These are phyloP conservation scores for Porogramme epimiltina DNA, from an alignment of 1,284 basidiomycete species.

Conservation along the genomic window DNA sequence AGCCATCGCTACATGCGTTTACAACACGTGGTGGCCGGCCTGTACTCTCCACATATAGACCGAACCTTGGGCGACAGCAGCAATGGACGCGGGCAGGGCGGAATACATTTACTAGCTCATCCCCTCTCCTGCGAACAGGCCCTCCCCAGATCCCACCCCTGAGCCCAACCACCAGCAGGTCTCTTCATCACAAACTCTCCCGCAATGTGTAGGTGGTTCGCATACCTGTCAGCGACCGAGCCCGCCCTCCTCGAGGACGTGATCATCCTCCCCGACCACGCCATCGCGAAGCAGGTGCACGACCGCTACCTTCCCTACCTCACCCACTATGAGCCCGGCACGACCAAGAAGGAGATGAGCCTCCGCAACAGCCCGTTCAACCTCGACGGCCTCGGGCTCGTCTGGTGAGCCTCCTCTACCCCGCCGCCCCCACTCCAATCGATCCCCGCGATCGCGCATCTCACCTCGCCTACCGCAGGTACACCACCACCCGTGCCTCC, in stretches of 20 bases:
- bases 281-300: constrained; percentile 38
- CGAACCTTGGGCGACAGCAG: too few species aligned
- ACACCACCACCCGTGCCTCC: constrained; percentile 27
- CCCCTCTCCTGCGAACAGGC: too few species aligned
- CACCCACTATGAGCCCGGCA: constrained; percentile 28
- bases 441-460: too few species aligned
- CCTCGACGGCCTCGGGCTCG: constrained; percentile 33
- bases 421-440: not conserved
- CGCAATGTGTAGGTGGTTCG: constrained; percentile 39
- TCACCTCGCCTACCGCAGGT: constrained; percentile 23
- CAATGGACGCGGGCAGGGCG: too few species aligned
- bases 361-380: constrained; percentile 34
- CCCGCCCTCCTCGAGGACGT: constrained; percentile 39
- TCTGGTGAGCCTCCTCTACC: constrained; percentile 21
- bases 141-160: too few species aligned
- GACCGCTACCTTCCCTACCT: constrained; percentile 37
- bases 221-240: constrained; percentile 38
- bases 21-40: too few species aligned
- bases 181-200: too few species aligned
- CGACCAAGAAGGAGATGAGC: constrained; percentile 26
- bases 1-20: too few species aligned
- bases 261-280: constrained; percentile 35
- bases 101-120: too few species aligned
- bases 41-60: too few species aligned
- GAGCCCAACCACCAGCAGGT: too few species aligned